Conservation (phyloP, 73 alveolate species). For the Paraurostyla sp. region DNA sequence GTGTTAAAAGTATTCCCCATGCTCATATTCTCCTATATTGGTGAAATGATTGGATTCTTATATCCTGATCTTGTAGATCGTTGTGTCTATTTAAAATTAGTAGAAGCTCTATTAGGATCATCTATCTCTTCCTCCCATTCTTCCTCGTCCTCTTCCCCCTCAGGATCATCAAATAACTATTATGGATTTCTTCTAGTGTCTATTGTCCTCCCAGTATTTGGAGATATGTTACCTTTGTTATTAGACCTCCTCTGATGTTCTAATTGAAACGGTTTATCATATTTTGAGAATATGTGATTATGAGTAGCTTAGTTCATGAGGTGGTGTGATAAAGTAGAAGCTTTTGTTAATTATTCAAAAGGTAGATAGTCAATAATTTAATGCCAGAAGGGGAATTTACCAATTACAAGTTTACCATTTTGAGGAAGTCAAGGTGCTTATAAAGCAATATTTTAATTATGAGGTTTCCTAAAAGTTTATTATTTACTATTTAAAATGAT, state of each 20-base stretch:
- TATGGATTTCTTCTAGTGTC: background rate
- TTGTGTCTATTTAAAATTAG: background rate
- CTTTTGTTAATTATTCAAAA: background rate
- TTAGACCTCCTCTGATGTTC: too few relatives aligned
- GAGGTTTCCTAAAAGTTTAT: too few relatives aligned
- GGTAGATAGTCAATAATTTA: background rate
- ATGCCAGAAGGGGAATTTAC: background rate
- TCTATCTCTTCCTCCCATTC: background rate
- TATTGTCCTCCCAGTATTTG: background rate
- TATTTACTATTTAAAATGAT: too few relatives aligned
- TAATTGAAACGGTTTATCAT: background rate
- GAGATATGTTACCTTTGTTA: background rate
- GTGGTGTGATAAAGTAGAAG: background rate
- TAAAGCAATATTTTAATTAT: too few relatives aligned
- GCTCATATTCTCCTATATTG: background rate
- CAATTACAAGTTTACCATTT: background rate
- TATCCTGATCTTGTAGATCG: background rate
- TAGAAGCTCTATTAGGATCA: background rate
- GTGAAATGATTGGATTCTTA: too few relatives aligned
- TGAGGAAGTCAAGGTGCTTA: background rate
- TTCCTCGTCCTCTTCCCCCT: background rate
- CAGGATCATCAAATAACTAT: background rate
- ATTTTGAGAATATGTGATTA: background rate
- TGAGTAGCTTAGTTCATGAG: background rate
- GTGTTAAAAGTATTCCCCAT: background rate